phyloP scores from a whole-genome alignment of 257 asterid genomes.

The Striga asiatica region DNA sequence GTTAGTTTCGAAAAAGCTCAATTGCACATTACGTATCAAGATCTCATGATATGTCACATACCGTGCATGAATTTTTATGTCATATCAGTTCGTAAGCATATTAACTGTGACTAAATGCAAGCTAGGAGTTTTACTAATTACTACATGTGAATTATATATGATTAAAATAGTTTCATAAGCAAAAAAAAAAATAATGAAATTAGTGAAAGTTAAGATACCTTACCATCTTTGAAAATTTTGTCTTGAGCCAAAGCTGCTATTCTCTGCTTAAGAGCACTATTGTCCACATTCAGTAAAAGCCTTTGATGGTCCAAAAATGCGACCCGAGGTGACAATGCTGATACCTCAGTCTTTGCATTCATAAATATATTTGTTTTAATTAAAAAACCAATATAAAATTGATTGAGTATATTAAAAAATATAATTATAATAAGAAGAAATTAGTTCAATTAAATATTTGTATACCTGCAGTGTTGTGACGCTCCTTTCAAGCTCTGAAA shows the following conservation, averaged over 20 bases:
- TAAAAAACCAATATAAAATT: neutral
- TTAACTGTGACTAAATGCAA: too few relatives aligned
- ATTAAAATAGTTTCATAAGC: neutral
- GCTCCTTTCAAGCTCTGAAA: slow-evolving; percentile 91
- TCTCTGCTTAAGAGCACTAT: slow-evolving; percentile 77
- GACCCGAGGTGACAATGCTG: slow-evolving; percentile 85
- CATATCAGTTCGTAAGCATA: too few relatives aligned
- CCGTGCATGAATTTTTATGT: too few relatives aligned
- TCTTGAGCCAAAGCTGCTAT: slow-evolving; percentile 97
- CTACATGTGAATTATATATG: neutral
- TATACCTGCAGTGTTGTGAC: slow-evolving; percentile 72
- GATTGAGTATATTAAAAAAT: neutral
- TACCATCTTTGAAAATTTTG: slow-evolving; percentile 89
- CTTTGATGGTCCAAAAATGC: slow-evolving; percentile 88
- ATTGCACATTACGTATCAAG: too few relatives aligned
- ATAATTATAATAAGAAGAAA: neutral
- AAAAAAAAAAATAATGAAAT: neutral
- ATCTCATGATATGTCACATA: too few relatives aligned
- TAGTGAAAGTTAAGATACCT: neutral
- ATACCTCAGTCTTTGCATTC: slow-evolving; percentile 61
- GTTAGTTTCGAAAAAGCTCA: too few relatives aligned
- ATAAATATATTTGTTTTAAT: neutral
- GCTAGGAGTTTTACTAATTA: too few relatives aligned
- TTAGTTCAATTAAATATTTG: neutral
- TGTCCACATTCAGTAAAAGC: slow-evolving; percentile 71